Base-by-base conservation (phyloP, 305 asterid species). In the Fraxinus latifolia region DNA sequence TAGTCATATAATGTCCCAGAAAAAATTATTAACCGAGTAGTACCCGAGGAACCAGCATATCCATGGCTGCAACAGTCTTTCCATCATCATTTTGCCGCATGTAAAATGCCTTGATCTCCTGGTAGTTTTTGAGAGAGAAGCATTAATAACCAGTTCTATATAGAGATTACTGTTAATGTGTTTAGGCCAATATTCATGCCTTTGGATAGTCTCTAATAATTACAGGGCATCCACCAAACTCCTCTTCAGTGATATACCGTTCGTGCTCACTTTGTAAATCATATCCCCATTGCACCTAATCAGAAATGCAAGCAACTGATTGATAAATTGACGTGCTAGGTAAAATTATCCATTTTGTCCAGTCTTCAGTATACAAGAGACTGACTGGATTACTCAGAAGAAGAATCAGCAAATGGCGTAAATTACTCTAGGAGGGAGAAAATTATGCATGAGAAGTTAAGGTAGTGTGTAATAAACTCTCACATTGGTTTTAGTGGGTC, bases 221-320 rank as follows among this genome's bases (percentile, higher is more conserved):
- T 42, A 96, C 97, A 81, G 98, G 99, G 84, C 95, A 90, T 81
- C 99, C 99, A 88, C 89, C 86, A 68, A 96, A 94, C 31, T 89
- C 97, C 90, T 90, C 96, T 87, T 94, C 98, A 11, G 98, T 92
- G 85, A 94, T 93, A 87, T 93, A 96, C 3, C 98, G 91, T 84
- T 94, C 99, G 60, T 96, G 99, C 90, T 94, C 99, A 83, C 98
- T 96, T 90, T 96, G 99, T 91, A 96, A 91, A 88, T 96, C 99
- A 86, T 97, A 91, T 85, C 99, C 98, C 99, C 99, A 96, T 77
- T 89, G 89, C 80, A 94, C 97, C 98, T 96, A 39, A 88, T 77
- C 65, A 85, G 2, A 76, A 82, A 82, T 62, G 72, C 80, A 82
- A 32, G 65, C 84, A 80, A 65, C 12, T 19, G 32, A 70, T 80